A percentile compares a stretch with the other conserved stretches of the same genome.
phyloP scores from a whole-genome alignment of 2,329 filamentous ascomycete genomes.

The Gremmenia infestans region DNA sequence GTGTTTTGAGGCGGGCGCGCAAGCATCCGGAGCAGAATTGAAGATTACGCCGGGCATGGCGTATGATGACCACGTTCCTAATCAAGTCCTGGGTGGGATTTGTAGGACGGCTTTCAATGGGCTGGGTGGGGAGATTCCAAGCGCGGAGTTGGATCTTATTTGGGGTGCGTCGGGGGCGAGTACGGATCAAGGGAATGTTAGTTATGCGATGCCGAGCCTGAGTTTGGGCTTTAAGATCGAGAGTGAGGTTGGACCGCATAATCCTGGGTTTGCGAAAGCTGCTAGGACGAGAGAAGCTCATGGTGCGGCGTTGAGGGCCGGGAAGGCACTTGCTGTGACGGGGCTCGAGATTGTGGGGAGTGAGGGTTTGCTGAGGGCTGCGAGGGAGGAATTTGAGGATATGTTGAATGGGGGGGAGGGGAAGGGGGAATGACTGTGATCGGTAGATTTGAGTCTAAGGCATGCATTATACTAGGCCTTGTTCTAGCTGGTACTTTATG shows the following conservation, averaged over 20 bases:
- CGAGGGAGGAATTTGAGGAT: constrained; percentile 38
- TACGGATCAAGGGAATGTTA: constrained; percentile 56
- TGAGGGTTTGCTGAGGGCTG: constrained; percentile 37
- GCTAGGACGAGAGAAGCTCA: constrained; percentile 29
- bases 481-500: too few relatives aligned
- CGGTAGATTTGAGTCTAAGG: constrained; percentile 1
- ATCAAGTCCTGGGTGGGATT: constrained; percentile 41
- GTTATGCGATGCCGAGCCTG: constrained; percentile 52
- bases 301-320: constrained; percentile 17
- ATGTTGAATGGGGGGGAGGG: constrained; percentile 1
- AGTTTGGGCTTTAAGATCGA: constrained; percentile 49
- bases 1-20: constrained; percentile 44
- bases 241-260: constrained; percentile 45
- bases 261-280: constrained; percentile 38
- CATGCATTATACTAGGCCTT: neutral
- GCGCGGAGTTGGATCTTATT: constrained; percentile 37
- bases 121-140: constrained; percentile 34
- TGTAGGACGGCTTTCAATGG: constrained; percentile 43
- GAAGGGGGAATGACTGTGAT: too few relatives aligned
- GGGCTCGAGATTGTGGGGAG: constrained; percentile 43
- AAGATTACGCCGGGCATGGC: constrained; percentile 38
- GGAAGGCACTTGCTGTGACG: constrained; percentile 36
- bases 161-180: constrained; percentile 45
- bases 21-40: constrained; percentile 46
- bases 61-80: constrained; percentile 53